Evolutionary conservation across 2,329 filamentous ascomycete species (phyloP), one percentile per base, ranked within the genome.

Genomic region (Colletotrichum musae): DNA sequence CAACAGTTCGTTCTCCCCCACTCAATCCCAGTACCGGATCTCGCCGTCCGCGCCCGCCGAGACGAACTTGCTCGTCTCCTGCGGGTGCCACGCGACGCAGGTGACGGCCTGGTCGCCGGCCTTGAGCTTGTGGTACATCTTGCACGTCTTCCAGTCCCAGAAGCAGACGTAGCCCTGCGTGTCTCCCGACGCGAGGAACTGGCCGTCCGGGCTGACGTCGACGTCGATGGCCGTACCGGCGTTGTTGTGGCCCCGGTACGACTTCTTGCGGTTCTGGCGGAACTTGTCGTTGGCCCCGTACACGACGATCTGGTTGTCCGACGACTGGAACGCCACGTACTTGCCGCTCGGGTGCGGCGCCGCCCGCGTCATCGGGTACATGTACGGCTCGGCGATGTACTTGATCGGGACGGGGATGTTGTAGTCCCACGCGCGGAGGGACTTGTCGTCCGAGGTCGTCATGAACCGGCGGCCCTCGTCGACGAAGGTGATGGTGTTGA

Each of bases 91-190:
- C 79, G 93, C 93, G 67, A 96, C 89, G 73, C 92, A 93, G n/a
- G 94, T 94, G 63, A 98, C 87, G 5, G 95, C 90, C 61, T 92
- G 89, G 63, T 94, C 94, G 68, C 93, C 91, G 26, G 94, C 95
- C 81, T 93, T 89, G 73, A 99, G 90, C 87, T 98, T 98, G 83
- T 97, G 94, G 82, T 94, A 97, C 94, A 99, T 95, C 84, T 98
- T 98, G 80, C 95, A 97, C 47, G 94, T 98, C 88, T 99, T 99
- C 94, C 95, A 99, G 81, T 98, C 96, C 94, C 95, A 99, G 83
- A 98, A 98, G 81, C 93, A 97, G 56, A 97, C 90, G 76, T 89
- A 98, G 43, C 97, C 96, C 16, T 89, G 94, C 59, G 90, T 93
- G 80, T 99, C 96, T 71, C 96, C 96, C 18, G 89, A 93, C 21